Conservation (phyloP, 2,329 filamentous ascomycete species). For the Ceratocystis smalleyi region DNA sequence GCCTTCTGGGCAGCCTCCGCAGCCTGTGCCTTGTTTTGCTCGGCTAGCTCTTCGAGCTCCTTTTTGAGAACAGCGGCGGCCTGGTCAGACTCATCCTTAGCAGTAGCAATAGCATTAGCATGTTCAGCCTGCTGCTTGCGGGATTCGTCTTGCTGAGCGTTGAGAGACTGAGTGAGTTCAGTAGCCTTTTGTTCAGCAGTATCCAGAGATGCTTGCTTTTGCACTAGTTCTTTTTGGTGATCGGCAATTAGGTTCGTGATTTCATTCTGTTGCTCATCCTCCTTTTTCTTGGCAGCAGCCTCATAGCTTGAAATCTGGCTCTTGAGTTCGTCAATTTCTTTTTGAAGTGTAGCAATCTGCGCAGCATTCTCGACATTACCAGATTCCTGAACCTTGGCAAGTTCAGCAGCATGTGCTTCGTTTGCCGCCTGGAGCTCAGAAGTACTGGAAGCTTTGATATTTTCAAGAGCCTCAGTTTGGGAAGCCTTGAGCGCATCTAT, state of each 20-base stretch:
- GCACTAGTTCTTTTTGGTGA: slow-evolving; percentile 14
- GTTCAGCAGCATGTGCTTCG: slow-evolving; percentile 34
- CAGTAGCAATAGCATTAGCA: slow-evolving; percentile 18
- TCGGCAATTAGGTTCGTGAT: slow-evolving; percentile 13
- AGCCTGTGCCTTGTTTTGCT: slow-evolving; percentile 6
- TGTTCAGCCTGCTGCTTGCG: slow-evolving; percentile 1
- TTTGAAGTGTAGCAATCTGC: slow-evolving; percentile 36
- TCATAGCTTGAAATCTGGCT: slow-evolving; percentile 19
- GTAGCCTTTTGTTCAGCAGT: slow-evolving; percentile 23
- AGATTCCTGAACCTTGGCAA: slow-evolving; percentile 29
- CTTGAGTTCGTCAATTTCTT: slow-evolving; percentile 24
- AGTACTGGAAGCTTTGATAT: slow-evolving; percentile 28
- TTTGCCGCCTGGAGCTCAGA: slow-evolving; percentile 25
- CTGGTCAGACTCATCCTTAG: slow-evolving; percentile 12
- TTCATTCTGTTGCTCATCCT: slow-evolving; percentile 13
- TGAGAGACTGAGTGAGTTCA: slow-evolving; percentile 20
- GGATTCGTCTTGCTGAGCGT: not conserved
- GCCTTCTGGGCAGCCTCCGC: slow-evolving; percentile 24
- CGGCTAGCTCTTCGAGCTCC: slow-evolving; percentile 10
- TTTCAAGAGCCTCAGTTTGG: slow-evolving; percentile 30
- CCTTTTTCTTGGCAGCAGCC: slow-evolving; percentile 19
- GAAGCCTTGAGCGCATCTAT: slow-evolving; percentile 29
- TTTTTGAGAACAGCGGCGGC: slow-evolving; percentile 23
- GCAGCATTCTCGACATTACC: slow-evolving; percentile 26
- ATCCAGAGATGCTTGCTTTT: slow-evolving; percentile 24